A percentile compares a stretch with the other conserved stretches of the same genome.
Evolutionary conservation across 2,329 filamentous ascomycete genomes (phyloP).

Genomic region (Fusarium sublunatum): DNA sequence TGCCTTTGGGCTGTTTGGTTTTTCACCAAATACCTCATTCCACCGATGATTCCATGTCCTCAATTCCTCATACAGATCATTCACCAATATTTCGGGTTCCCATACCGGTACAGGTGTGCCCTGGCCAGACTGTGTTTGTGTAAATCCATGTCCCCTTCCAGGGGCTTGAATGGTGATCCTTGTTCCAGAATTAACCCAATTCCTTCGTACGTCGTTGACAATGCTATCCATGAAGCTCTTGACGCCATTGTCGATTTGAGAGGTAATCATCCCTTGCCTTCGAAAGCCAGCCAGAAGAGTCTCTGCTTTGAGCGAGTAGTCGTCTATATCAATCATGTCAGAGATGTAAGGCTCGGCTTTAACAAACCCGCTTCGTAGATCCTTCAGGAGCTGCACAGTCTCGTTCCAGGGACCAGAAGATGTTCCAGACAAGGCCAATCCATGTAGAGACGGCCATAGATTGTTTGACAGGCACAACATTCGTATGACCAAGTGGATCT

Average conservation of each 20-base stretch:
- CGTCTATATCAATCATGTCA: conserved; percentile 31
- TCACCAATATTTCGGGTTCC: conserved; percentile 47
- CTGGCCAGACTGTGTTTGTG: conserved; percentile 51
- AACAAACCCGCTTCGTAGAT: conserved; percentile 31
- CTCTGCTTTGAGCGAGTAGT: conserved; percentile 26
- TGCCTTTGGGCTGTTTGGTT: not conserved
- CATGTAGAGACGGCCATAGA: conserved; percentile 48
- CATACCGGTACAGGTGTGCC: conserved; percentile 51
- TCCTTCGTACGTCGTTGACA: conserved; percentile 57
- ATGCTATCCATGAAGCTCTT: conserved; percentile 58
- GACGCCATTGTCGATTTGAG: conserved; percentile 47
- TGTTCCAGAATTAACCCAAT: conserved; percentile 54
- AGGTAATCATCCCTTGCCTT: not conserved
- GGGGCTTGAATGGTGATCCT: conserved; percentile 55
- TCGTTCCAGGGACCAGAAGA: conserved; percentile 35
- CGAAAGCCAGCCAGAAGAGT: conserved; percentile 41
- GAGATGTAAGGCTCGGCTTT: conserved; percentile 36
- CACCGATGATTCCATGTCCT: conserved; percentile 53
- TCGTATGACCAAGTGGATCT: conserved; percentile 48
- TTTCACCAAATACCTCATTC: conserved; percentile 35
- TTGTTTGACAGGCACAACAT: conserved; percentile 46
- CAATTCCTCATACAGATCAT: conserved; percentile 48
- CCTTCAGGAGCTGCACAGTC: conserved; percentile 28
- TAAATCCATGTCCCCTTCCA: conserved; percentile 46
- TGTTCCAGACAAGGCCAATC: conserved; percentile 28